Base-by-base conservation (phyloP, 768 basidiomycete genomes). In the Phylloporus arenicola region DNA sequence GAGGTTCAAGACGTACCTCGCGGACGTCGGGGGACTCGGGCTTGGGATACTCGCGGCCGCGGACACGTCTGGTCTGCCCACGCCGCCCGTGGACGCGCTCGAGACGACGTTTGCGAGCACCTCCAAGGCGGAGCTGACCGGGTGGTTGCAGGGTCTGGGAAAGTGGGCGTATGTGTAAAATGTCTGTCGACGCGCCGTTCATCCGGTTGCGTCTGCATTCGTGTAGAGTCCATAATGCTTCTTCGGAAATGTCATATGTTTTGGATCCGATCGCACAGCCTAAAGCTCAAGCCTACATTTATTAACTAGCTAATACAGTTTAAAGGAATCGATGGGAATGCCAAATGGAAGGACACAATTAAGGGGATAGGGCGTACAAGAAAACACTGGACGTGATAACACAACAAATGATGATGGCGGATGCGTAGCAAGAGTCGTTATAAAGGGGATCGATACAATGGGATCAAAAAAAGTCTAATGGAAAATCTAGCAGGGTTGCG, bases 11-110 rank as follows among this genome's bases (percentile, higher is more conserved):
- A 72, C 74, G 24, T 93, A 98, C 76, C 74, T 91, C 58, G 94
- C 95, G 31, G 81, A 88, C 49, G 90, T 99, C 44, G 96, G 96
- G 14, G 96, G 96, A 49, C 85, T 83, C 57, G 95, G 95, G 10
- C 78, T 95, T 16, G 95, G 95, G 53, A 79, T 99, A 57, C 75
- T 92, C 84, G 4, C 82, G 80, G 20, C 75, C 24, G 45, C 54
- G 20, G 19, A 45, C 10, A 42, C 41, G 40, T 51, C 56, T 9
- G 51, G 51, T 31, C 57, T 62, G 1, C 55, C 55, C 17, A 71
- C 72, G 4, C 64, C 68, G 2, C 63, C 69, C 7, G 35, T 31
- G 3, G 63, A 68, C 30, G 1, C 42, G 14, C 52, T 65, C 0
- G 41, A 52, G 43, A 30, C 48, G 37, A 45, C 54, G 29, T 71